phyloP scores from a whole-genome alignment of 2,329 filamentous ascomycete genomes.

The Penicillium frequentans region DNA sequence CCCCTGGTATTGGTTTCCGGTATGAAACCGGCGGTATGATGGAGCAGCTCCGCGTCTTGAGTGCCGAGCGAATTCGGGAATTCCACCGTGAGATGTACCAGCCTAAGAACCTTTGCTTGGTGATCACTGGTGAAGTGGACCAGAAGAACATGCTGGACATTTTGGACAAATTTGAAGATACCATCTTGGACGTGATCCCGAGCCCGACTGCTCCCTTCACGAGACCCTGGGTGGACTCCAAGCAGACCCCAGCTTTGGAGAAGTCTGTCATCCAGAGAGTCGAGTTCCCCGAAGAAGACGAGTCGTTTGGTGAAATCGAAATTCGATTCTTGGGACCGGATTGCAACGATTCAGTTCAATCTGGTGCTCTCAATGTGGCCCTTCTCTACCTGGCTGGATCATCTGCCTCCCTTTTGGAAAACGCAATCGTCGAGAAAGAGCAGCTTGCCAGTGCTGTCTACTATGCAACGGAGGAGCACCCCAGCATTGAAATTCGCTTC shows the following conservation, averaged over 20 bases:
- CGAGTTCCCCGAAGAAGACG: slow-evolving; percentile 94
- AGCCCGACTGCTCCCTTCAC: slow-evolving; percentile 72
- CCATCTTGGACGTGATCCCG: slow-evolving; percentile 80
- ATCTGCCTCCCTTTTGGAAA: slow-evolving; percentile 88
- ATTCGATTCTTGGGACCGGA: slow-evolving; percentile 85
- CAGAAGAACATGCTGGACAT: slow-evolving; percentile 77
- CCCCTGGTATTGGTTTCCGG: slow-evolving; percentile 84
- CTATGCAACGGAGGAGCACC: slow-evolving; percentile 75
- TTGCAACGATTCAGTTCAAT: slow-evolving; percentile 67
- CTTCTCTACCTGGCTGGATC: slow-evolving; percentile 89
- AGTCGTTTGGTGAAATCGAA: slow-evolving; percentile 84
- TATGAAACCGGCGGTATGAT: slow-evolving; percentile 99
- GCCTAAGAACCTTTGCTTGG: slow-evolving; percentile 87
- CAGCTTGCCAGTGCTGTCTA: slow-evolving; percentile 84
- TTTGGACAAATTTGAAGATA: slow-evolving; percentile 83
- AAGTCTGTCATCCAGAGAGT: slow-evolving; percentile 74
- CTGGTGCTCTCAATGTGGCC: slow-evolving; percentile 74
- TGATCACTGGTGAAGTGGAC: slow-evolving; percentile 89
- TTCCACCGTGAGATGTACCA: slow-evolving; percentile 98
- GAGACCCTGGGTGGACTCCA: slow-evolving; percentile 87
- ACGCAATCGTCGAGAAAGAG: slow-evolving; percentile 88
- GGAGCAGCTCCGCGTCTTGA: slow-evolving; percentile 81
- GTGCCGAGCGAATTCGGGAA: slow-evolving; percentile 84
- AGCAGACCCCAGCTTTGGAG: slow-evolving; percentile 69
- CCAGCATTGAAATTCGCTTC: slow-evolving; percentile 81